Base-by-base conservation (phyloP, 2,329 filamentous ascomycete species). In the Xylariaceae sp. region DNA sequence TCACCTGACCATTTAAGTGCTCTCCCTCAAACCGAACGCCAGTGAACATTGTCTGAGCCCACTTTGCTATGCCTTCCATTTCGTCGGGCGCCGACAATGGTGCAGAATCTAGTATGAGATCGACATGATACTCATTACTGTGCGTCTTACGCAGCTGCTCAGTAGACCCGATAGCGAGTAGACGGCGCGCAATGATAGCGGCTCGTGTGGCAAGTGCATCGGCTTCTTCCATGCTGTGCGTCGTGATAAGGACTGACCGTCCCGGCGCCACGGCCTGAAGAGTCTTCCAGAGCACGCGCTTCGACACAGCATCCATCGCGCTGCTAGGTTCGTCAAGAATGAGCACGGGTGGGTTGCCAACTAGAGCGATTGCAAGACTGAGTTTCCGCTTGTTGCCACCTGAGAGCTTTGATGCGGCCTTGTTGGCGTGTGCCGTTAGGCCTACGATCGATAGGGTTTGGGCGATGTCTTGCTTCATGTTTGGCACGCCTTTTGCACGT, bases 161-260 rank as follows among this genome's bases (percentile, higher is more conserved):
- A 4, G 59, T 58, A 22, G 52, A 50, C 8, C 59, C 58, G 20
- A 61, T 51, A 16, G 59, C 57, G 14, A 60, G 51, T 23, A 61
- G 47, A 8, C 52, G 39, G 21, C 42, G 37, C 2, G 57, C 54
- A 10, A 60, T 35, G 46, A 89, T 88, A 7, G 82, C 85, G 0
- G 82, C 84, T 6, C 83, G 71, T 19, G 77, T 80, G 0, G 86
- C 85, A 3, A 91, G 71, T 1, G 85, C 85, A 54, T 89, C 85
- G 2, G 86, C 86, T 63, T 91, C 87, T 60, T 91, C 86, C 85
- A 91, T 90, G 10, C 77, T 83, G 61, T 91, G 86, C 0, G 86
- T 91, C 0, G 86, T 90, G 29, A 91, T 73, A 0, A 91, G 70
- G 0, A 90, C 71, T 1, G 80, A 80, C 23, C 86, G 76, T 0